Evolutionary conservation across 768 basidiomycete genomes (phyloP).

Genomic region (Termitomyces sp.): DNA sequence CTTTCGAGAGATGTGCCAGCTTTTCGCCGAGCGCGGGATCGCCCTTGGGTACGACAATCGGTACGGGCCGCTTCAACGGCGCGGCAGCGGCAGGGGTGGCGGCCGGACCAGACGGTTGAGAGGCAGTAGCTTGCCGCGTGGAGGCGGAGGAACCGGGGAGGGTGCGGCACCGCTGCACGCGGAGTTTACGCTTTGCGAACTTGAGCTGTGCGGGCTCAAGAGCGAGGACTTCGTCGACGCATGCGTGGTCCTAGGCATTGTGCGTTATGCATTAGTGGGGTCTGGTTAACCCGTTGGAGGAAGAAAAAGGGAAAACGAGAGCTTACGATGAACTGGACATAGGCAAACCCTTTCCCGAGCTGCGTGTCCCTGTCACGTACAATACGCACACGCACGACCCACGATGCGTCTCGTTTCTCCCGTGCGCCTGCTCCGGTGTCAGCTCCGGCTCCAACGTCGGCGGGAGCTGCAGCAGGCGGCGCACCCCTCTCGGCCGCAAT

Average conservation of each 20-base stretch:
- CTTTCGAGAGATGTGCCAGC: slow-evolving; percentile 73
- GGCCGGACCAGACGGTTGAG: slow-evolving; percentile 15
- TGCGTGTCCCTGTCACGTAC: slow-evolving; percentile 88
- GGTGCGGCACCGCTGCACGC: slow-evolving; percentile 90
- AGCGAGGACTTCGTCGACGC: slow-evolving; percentile 89
- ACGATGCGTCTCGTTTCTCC: slow-evolving; percentile 39
- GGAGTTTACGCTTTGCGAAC: slow-evolving; percentile 89
- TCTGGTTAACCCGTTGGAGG: too few species aligned
- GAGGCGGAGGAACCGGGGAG: slow-evolving; percentile 34
- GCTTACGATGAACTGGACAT: slow-evolving; percentile 82
- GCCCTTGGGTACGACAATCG: slow-evolving; percentile 58
- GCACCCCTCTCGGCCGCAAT: slow-evolving; percentile 67
- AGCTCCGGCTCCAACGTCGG: slow-evolving; percentile 7
- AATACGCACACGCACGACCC: slow-evolving; percentile 85
- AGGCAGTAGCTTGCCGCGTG: slow-evolving; percentile 18
- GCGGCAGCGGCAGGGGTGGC: slow-evolving; percentile 2
- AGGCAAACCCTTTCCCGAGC: slow-evolving; percentile 93
- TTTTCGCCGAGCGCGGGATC: slow-evolving; percentile 79
- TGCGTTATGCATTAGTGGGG: background rate
- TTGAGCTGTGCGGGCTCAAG: slow-evolving; percentile 74
- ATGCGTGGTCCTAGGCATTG: slow-evolving; percentile 70
- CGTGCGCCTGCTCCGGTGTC: slow-evolving; percentile 23
- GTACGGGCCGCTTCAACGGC: slow-evolving; percentile 11
- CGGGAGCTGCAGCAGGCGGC: slow-evolving; percentile 24
- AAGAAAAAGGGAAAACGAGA: background rate